A percentile compares a stretch with the other conserved stretches of the same genome.
These are phyloP conservation scores for Iris macrosiphon DNA, from an alignment of 106 monocot species.

Conservation along the genomic window DNA sequence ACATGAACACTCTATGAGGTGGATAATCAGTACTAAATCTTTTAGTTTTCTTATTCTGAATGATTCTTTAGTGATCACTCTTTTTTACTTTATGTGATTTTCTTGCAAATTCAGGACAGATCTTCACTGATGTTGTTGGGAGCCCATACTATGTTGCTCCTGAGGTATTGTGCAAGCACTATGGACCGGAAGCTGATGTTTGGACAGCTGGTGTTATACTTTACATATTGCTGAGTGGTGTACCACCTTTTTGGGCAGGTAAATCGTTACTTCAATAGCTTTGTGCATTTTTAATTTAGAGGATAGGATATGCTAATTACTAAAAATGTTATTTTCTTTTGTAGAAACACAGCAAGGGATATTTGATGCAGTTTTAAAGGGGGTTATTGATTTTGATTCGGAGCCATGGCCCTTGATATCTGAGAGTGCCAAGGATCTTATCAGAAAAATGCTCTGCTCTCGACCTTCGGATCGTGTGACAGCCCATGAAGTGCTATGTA, in stretches of 20 bases:
- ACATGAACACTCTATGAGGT: no score
- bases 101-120: constrained; percentile 16
- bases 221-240: constrained; percentile 11
- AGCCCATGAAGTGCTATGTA: constrained; percentile 23
- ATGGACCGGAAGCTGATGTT: constrained; percentile 4
- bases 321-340: neutral
- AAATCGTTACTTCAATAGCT: no score
- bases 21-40: no score
- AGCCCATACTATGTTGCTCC: constrained; percentile 10
- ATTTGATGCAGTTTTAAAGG: constrained; percentile 23
- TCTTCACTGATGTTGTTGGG: constrained; percentile 10
- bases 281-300: neutral
- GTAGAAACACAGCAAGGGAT: constrained; percentile 24
- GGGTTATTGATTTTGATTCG: constrained; percentile 23
- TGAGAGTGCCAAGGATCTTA: constrained; percentile 21
- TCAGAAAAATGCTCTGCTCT: constrained; percentile 17
- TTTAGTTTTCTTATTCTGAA: no score
- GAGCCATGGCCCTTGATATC: constrained; percentile 30
- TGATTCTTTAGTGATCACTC: no score
- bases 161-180: constrained; percentile 1
- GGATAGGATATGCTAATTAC: neutral
- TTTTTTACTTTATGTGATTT: neutral
- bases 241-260: constrained; percentile 10
- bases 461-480: constrained; percentile 14
- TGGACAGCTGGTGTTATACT: constrained; percentile 7